Evolutionary conservation across 2,329 filamentous ascomycete genomes (phyloP).

Genomic region (Colletotrichum kahawae): DNA sequence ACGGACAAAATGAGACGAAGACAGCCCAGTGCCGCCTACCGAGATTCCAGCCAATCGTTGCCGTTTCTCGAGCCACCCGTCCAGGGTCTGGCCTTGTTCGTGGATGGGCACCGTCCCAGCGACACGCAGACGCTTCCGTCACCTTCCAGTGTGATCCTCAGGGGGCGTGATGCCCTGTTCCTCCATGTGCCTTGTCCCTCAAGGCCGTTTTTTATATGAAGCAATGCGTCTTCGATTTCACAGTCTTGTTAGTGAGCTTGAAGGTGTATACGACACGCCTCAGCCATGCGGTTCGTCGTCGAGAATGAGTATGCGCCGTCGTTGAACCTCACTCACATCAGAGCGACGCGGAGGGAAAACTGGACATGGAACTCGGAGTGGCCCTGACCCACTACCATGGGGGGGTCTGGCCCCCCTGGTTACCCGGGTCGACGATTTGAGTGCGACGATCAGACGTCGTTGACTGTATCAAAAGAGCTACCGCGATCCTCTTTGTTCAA

Average conservation of each 20-base stretch:
- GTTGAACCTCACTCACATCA: background rate
- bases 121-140: constrained; percentile 17
- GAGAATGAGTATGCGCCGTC: background rate
- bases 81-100: constrained; percentile 12
- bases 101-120: constrained; percentile 3
- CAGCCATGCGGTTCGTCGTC: background rate
- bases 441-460: constrained; percentile 16
- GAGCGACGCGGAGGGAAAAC: background rate
- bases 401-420: background rate
- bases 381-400: background rate
- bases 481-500: background rate
- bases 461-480: constrained; percentile 4
- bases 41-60: constrained; percentile 12
- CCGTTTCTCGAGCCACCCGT: background rate
- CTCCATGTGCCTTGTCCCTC: background rate
- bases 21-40: constrained; percentile 8
- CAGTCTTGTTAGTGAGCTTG: background rate
- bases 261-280: background rate
- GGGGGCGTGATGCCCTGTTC: background rate
- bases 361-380: background rate
- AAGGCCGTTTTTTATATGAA: background rate
- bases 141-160: constrained; percentile 11
- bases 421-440: constrained; percentile 1
- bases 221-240: background rate
- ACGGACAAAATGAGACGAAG: constrained; percentile 17